Base-by-base conservation (phyloP, 2,329 filamentous ascomycete genomes). In the Calycina herbarum region DNA sequence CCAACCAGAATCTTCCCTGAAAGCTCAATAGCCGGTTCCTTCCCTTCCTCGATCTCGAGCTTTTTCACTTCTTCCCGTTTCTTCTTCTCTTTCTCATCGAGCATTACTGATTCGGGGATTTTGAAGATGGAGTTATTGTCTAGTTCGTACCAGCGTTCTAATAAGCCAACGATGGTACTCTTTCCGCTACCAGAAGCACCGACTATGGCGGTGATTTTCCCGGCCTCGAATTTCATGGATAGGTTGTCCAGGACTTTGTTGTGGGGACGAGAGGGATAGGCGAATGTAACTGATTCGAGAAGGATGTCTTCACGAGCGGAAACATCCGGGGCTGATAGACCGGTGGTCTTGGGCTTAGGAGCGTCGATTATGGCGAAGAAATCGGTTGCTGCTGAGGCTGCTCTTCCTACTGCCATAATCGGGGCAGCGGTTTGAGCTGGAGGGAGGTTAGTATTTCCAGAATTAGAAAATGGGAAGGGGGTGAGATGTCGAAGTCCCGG, bases 121-220 rank as follows among this genome's bases (percentile, higher is more conserved):
- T 48, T 82, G 77, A 2, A 81, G 78, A 81, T 71, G 63, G 83
- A 77, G 66, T 86, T 82, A 5, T 83, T 79, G 42, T 82, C 79
- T 0, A 89, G 79, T 1, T 86, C 85, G 73, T 93, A 93, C 88
- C 89, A 93, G 38, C 89, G 81, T 73, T 93, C 87, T 2, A 93
- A 79, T 2, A 93, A 78, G 0, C 87, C 89, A 0, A 92, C 85
- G 31, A 93, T 86, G 0, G 90, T 93, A 61, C 87, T 90, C 75
- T 93, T 94, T 0, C 91, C 90, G 4, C 85, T 88, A 0, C 90
- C 90, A 2, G 88, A 91, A 0, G 89, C 85, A 0, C 90, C 90
- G 24, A 93, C 90, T 20, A 93, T 88, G 1, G 90, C 90, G 0
- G 89, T 92, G 1, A 88, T 83, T 72, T 90, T 89, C 24, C 88